These are phyloP conservation scores for Boletus rubroflammeus DNA, from an alignment of 768 basidiomycete species.

Conservation along the genomic window DNA sequence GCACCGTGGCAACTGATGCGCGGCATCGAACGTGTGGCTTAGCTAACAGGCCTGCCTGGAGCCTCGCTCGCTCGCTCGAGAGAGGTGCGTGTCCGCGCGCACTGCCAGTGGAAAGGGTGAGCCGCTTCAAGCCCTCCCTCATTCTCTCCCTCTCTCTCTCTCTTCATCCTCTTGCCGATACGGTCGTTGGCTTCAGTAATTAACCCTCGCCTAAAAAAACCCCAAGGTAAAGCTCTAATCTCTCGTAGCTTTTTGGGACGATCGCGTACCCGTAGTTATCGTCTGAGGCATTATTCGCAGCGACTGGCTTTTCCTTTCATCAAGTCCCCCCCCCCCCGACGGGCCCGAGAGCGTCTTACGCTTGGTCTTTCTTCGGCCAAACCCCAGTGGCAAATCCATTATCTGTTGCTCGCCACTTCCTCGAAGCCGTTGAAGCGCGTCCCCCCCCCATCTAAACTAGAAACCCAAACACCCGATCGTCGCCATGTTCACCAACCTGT, in stretches of 20 bases:
- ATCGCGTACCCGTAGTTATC: too few relatives aligned
- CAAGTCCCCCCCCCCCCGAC: too few relatives aligned
- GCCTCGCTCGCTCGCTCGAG: constrained; percentile 1
- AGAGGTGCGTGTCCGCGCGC: neutral
- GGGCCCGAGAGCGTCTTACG: too few relatives aligned
- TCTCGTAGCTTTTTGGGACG: neutral
- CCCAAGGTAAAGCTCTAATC: neutral
- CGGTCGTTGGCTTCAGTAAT: too few relatives aligned
- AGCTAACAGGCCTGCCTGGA: constrained; percentile 13
- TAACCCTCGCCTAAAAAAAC: too few relatives aligned
- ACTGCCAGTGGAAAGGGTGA: too few relatives aligned
- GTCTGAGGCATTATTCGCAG: too few relatives aligned
- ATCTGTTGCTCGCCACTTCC: neutral
- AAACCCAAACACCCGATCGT: neutral
- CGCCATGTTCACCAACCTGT: constrained; percentile 2
- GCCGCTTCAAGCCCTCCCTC: too few relatives aligned
- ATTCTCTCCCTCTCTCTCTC: too few relatives aligned
- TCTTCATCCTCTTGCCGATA: neutral
- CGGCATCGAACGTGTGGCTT: constrained; percentile 13
- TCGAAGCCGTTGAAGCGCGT: neutral
- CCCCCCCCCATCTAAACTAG: neutral
- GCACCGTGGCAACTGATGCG: too few relatives aligned
- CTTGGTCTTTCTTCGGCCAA: too few relatives aligned
- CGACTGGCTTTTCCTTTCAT: too few relatives aligned
- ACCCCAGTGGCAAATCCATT: neutral